Percentiles rank a stretch among this genome's conserved stretches.
Evolutionary conservation across 2,329 filamentous ascomycete genomes (phyloP).

Genomic region (Cordyceps fumosorosea): DNA sequence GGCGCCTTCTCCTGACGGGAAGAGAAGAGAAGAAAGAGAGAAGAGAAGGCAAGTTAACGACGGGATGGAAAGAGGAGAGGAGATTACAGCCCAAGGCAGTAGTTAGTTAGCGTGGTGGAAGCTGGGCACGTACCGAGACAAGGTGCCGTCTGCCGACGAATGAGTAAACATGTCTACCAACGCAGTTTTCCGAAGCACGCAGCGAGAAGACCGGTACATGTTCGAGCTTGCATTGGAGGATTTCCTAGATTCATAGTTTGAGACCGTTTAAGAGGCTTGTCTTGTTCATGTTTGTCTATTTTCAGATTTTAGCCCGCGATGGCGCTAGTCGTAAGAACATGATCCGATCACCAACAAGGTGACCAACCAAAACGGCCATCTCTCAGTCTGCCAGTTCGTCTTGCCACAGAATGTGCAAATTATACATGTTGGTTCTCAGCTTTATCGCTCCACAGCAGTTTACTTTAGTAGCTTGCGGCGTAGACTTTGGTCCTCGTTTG

Average conservation of each 20-base stretch:
- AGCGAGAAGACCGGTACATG: neutral
- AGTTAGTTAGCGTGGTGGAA: too few species aligned
- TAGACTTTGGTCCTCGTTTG: neutral
- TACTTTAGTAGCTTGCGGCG: neutral
- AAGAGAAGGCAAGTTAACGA: neutral
- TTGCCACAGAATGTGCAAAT: neutral
- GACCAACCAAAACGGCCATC: neutral
- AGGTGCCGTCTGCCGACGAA: neutral
- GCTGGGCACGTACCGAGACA: too few species aligned
- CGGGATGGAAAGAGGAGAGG: neutral
- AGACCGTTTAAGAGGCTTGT: neutral
- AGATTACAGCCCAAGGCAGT: too few species aligned
- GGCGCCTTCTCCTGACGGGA: neutral
- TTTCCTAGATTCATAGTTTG: neutral
- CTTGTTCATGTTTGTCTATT: neutral
- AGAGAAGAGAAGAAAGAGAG: neutral
- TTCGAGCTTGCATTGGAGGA: neutral
- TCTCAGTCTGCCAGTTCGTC: too few species aligned
- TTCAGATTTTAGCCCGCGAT: neutral
- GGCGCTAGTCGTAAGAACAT: neutral
- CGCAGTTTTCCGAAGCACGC: neutral
- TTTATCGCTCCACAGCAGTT: neutral
- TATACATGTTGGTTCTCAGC: neutral
- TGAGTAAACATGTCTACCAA: neutral
- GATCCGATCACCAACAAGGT: neutral